A percentile compares a stretch with the other conserved stretches of the same genome.
Evolutionary conservation across 139 green algal genomes (phyloP).

Genomic region (Coelastrella sp.): DNA sequence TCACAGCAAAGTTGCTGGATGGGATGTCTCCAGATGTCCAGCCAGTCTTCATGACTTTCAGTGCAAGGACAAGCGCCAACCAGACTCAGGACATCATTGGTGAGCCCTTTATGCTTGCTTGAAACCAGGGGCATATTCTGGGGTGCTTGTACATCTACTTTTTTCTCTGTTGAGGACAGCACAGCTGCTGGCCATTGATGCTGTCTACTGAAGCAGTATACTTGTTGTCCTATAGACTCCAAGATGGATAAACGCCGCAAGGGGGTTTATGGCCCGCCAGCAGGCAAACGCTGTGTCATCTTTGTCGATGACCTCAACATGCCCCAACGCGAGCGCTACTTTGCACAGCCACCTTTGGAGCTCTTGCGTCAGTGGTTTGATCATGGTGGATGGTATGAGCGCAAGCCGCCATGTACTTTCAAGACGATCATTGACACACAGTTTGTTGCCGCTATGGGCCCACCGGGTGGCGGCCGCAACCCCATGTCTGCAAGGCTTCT

Average conservation of each 20-base stretch:
- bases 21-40: conserved; percentile 70
- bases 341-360: conserved; percentile 84
- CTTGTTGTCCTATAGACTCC: conserved; percentile 36
- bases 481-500: conserved; percentile 81
- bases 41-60: conserved; percentile 87
- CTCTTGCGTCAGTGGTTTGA: conserved; percentile 83
- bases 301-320: conserved; percentile 91
- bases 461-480: conserved; percentile 77
- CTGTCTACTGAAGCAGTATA: conserved; percentile 61
- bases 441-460: conserved; percentile 81
- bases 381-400: conserved; percentile 80
- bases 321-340: conserved; percentile 72
- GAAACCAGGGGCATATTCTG: background rate
- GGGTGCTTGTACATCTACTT: background rate
- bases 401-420: conserved; percentile 81
- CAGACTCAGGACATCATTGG: conserved; percentile 82
- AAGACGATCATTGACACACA: conserved; percentile 79
- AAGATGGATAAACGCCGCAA: conserved; percentile 82
- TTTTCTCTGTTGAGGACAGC: conserved; percentile 80
- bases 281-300: conserved; percentile 64
- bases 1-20: conserved; percentile 79
- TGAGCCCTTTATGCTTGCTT: conserved; percentile 12
- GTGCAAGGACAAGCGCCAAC: conserved; percentile 81
- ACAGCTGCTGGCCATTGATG: conserved; percentile 90
- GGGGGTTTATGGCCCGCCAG: conserved; percentile 73